Evolutionary conservation across 2,329 filamentous ascomycete species (phyloP), one percentile per base, ranked within the genome.

Genomic region (Fusarium ambrosium): DNA sequence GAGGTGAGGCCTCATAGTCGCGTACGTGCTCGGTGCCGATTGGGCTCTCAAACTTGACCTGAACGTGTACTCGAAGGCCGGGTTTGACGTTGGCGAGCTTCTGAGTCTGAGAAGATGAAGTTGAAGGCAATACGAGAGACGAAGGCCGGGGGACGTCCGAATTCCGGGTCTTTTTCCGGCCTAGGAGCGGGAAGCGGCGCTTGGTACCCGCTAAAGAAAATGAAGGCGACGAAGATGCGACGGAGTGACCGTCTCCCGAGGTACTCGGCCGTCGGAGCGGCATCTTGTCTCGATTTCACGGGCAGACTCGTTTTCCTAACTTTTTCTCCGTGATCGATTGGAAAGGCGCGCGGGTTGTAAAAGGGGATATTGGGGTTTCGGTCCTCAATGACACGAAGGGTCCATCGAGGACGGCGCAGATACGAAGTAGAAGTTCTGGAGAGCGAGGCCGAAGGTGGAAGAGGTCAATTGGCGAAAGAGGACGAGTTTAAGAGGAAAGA

Each of bases 1-100:
- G 78, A 4, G 83, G 77, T 2, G 88, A 89, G 68, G 85, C 83
- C 64, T 83, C 82, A 76, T 89, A 90, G 68, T 83, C 84, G 59
- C 85, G 84, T 59, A 77, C 81, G 77, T 88, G 87, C 27, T 84
- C 81, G 61, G 84, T 83, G 53, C 84, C 82, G 56, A 85, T 78
- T 8, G 86, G 86, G 41, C 84, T 83, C 60, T 85, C 84, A 74
- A 88, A 89, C 56, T 81, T 84, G 75, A 88, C 81, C 34, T 84
- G 84, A 62, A 87, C 82, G 29, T 85, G 83, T 18, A 88, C 83
- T 36, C 82, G 80, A 32, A 89, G 80, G 24, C 76, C 69, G 24
- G 77, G 64, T 27, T 77, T 79, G 39, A 67, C 36, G 53, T 77
- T 79, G 36, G 68, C 37, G 48, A 58, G 34, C 37, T 68, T 71